Evolutionary conservation across 768 basidiomycete species (phyloP).

Genomic region (Tricholoma saponaceum): DNA sequence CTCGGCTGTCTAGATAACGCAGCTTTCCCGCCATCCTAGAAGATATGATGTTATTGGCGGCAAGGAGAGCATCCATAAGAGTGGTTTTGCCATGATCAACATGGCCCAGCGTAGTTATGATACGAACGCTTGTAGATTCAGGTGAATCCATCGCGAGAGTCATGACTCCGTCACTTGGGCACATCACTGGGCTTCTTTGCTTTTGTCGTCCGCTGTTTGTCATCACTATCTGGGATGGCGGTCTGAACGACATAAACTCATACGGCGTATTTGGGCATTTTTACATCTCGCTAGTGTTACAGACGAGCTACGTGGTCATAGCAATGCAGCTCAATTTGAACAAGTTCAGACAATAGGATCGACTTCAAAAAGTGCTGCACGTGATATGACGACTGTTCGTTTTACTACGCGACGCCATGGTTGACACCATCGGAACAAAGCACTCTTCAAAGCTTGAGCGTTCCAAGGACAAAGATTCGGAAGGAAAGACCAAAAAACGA

Average conservation of each 20-base stretch:
- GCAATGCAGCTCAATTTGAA: too few relatives aligned
- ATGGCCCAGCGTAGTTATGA: conserved; percentile 84
- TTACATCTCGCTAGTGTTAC: too few relatives aligned
- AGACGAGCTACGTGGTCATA: too few relatives aligned
- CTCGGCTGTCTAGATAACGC: conserved; percentile 90
- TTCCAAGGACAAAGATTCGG: conserved; percentile 34
- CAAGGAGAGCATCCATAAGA: conserved; percentile 90
- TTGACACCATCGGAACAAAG: conserved; percentile 9
- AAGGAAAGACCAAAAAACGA: conserved; percentile 52
- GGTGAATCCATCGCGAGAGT: conserved; percentile 29
- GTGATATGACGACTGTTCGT: conserved; percentile 14
- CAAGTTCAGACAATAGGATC: too few relatives aligned
- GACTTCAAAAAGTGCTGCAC: conserved; percentile 11
- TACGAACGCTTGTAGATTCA: conserved; percentile 54
- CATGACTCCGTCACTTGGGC: too few relatives aligned
- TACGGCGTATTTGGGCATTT: too few relatives aligned
- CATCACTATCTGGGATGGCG: too few relatives aligned
- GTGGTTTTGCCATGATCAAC: conserved; percentile 98
- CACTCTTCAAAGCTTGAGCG: conserved; percentile 28
- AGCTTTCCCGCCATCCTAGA: conserved; percentile 93
- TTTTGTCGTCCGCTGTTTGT: too few relatives aligned
- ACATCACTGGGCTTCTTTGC: too few relatives aligned
- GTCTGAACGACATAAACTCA: too few relatives aligned
- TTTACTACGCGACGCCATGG: conserved; percentile 12
- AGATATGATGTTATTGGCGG: conserved; percentile 98